phyloP scores from a whole-genome alignment of 2,329 filamentous ascomycete genomes.

The Calonectria pauciramosa region DNA sequence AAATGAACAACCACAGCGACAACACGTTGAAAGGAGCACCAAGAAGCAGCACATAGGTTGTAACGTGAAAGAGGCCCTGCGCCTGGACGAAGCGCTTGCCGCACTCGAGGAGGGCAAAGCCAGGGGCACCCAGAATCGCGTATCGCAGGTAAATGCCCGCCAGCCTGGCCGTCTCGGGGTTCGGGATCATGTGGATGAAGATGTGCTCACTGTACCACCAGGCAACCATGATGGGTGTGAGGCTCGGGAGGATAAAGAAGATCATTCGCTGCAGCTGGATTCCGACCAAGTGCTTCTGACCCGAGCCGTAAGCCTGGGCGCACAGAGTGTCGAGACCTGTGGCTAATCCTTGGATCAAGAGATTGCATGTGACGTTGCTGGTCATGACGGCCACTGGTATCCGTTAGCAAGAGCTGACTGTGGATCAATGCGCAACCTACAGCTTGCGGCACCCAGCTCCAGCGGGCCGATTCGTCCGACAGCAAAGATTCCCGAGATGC shows the following conservation, averaged over 20 bases:
- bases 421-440: background rate
- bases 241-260: conserved; percentile 79
- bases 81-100: conserved; percentile 87
- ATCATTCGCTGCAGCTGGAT: conserved; percentile 86
- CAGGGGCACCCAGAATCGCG: conserved; percentile 79
- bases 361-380: background rate
- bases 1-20: conserved; percentile 84
- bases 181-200: conserved; percentile 62
- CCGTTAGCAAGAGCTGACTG: background rate
- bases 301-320: conserved; percentile 92
- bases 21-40: conserved; percentile 83
- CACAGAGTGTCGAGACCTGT: conserved; percentile 94
- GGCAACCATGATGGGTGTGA: conserved; percentile 77
- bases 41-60: conserved; percentile 81
- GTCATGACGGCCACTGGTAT: background rate
- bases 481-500: conserved; percentile 83
- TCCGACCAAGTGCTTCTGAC: conserved; percentile 88
- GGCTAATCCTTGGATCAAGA: conserved; percentile 77
- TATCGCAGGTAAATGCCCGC: conserved; percentile 81
- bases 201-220: conserved; percentile 79
- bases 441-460: conserved; percentile 55
- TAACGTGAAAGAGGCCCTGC: conserved; percentile 84
- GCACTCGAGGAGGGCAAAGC: conserved; percentile 81
- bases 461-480: conserved; percentile 81
- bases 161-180: conserved; percentile 73